A percentile compares a stretch with the other conserved stretches of the same genome.
Conservation (phyloP, 139 green algal species). For the Chlamydomonas sphaeroides region DNA sequence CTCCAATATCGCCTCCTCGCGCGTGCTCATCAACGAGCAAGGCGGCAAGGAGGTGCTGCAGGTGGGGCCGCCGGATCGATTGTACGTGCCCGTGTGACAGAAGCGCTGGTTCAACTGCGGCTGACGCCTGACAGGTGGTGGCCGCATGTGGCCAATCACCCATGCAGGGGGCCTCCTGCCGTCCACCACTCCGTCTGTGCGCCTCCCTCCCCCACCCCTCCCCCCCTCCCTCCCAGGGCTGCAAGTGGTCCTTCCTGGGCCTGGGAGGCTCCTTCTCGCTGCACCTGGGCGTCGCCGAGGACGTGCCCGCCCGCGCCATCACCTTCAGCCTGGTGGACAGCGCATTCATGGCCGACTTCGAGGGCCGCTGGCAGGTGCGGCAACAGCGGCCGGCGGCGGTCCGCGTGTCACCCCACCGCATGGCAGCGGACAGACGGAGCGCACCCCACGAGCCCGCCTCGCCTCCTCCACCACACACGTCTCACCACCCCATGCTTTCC, state of each 20-base stretch:
- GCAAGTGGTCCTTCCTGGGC: slow-evolving; percentile 65
- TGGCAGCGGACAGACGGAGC: too few relatives aligned
- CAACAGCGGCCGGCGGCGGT: not conserved
- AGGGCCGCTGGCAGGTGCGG: slow-evolving; percentile 58
- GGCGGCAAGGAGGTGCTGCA: slow-evolving; percentile 49
- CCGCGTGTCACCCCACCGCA: not conserved
- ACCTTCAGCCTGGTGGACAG: slow-evolving; percentile 63
- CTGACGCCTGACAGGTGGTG: too few relatives aligned
- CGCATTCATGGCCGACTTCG: slow-evolving; percentile 70
- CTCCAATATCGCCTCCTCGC: slow-evolving; percentile 45
- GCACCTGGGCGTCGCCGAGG: slow-evolving; percentile 54
- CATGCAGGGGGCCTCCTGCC: not conserved
- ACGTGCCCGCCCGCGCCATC: slow-evolving; percentile 24
- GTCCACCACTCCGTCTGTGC: not conserved
- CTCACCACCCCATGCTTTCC: too few relatives aligned
- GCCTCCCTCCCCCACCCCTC: not conserved
- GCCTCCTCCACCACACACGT: too few relatives aligned
- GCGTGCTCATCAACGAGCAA: not conserved
- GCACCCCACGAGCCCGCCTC: too few relatives aligned
- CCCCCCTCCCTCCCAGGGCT: slow-evolving; percentile 52
- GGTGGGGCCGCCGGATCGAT: not conserved
- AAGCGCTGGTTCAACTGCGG: too few relatives aligned
- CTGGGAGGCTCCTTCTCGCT: slow-evolving; percentile 68
- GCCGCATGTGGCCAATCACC: not conserved
- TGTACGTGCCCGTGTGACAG: too few relatives aligned